Percentiles rank a stretch among this genome's conserved stretches.
phyloP scores from a whole-genome alignment of 1,139 yeast genomes.

The Debaryomyces coudertii region DNA sequence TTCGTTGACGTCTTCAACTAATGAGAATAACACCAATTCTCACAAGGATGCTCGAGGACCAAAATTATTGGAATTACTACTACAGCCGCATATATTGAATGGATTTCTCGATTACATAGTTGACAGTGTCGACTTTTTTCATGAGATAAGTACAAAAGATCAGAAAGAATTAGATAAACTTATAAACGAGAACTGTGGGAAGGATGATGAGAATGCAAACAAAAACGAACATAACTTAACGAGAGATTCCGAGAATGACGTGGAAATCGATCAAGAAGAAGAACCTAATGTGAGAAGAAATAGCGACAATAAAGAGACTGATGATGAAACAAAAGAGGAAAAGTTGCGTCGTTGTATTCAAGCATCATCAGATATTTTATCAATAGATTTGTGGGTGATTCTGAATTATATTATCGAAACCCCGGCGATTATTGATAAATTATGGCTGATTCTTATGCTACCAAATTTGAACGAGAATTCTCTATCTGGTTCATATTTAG shows the following conservation, averaged over 20 bases:
- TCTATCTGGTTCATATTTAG: constrained; percentile 44
- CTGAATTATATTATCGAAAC: constrained; percentile 50
- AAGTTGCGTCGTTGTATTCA: constrained; percentile 45
- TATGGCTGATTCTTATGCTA: constrained; percentile 46
- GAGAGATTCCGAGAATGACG: constrained; percentile 17
- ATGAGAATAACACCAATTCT: constrained; percentile 20
- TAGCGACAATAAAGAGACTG: constrained; percentile 17
- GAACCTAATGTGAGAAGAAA: neutral
- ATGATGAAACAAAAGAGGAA: constrained; percentile 39
- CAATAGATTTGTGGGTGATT: constrained; percentile 49
- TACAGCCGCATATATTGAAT: constrained; percentile 49
- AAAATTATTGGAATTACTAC: constrained; percentile 44
- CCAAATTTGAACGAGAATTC: constrained; percentile 43
- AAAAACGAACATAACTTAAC: neutral
- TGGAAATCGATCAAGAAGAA: constrained; percentile 19
- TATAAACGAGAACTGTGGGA: constrained; percentile 9
- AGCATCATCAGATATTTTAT: constrained; percentile 45
- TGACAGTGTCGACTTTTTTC: constrained; percentile 43
- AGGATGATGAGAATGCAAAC: constrained; percentile 4
- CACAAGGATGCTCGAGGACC: constrained; percentile 44
- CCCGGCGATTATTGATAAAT: constrained; percentile 42
- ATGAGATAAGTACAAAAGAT: constrained; percentile 32
- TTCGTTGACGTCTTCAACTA: constrained; percentile 41
- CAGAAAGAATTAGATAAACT: constrained; percentile 22
- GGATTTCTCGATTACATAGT: constrained; percentile 44